Evolutionary conservation across 2,329 filamentous ascomycete species (phyloP).

Genomic region (Fusarium buxicola): DNA sequence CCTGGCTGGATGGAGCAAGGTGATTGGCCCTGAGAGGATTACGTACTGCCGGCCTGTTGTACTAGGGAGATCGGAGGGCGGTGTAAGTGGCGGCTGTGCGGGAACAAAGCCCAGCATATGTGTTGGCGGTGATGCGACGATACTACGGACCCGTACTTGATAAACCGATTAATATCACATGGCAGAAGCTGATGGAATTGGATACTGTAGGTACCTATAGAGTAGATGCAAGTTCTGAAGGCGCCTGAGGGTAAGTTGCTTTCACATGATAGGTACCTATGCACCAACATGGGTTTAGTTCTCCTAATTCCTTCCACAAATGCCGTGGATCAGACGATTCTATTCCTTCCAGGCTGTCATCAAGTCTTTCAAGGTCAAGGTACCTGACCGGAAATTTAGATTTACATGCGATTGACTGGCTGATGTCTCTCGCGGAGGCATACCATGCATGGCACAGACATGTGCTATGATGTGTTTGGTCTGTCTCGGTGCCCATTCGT

Average conservation of each 20-base stretch:
- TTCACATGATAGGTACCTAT: too few species aligned
- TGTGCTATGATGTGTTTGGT: background rate
- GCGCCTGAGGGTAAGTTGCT: background rate
- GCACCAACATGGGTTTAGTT: too few species aligned
- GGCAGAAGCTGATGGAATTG: constrained; percentile 1
- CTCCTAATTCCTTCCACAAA: too few species aligned
- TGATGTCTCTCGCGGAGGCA: background rate
- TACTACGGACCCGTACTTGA: too few species aligned
- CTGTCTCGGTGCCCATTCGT: background rate
- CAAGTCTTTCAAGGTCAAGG: too few species aligned
- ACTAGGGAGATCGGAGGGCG: constrained; percentile 9
- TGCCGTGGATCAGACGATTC: too few species aligned
- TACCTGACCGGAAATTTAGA: too few species aligned
- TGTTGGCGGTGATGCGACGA: constrained; percentile 29
- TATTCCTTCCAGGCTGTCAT: too few species aligned
- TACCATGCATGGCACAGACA: background rate
- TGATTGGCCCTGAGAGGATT: constrained; percentile 1
- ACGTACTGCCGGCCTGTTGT: constrained; percentile 15
- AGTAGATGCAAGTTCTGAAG: constrained; percentile 6
- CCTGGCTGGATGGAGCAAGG: constrained; percentile 5
- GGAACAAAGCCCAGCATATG: constrained; percentile 5
- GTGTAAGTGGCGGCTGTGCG: constrained; percentile 29
- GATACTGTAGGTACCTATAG: background rate
- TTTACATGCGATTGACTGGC: too few species aligned
- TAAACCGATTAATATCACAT: background rate